Percentiles rank a stretch among this genome's conserved stretches.
Evolutionary conservation across 2,329 filamentous ascomycete genomes (phyloP).

Genomic region (Stachybotrys chartarum): DNA sequence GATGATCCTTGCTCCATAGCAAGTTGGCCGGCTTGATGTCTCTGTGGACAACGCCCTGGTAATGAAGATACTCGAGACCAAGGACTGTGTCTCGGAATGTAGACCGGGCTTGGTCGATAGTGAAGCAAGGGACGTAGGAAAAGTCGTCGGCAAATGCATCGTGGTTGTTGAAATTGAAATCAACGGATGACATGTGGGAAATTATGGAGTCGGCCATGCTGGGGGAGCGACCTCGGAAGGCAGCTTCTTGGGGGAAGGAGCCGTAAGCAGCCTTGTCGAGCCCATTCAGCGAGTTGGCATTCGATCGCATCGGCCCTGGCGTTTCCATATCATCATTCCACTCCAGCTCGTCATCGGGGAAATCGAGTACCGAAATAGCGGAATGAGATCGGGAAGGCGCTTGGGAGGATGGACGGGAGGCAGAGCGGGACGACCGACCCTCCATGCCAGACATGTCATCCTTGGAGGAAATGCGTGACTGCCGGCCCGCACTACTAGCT

Average conservation of each 20-base stretch:
- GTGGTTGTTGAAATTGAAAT: conserved; percentile 49
- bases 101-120: conserved; percentile 70
- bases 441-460: conserved; percentile 31
- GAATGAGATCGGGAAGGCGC: conserved; percentile 43
- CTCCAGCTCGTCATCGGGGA: conserved; percentile 19
- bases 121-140: conserved; percentile 89
- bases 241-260: conserved; percentile 54
- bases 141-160: conserved; percentile 77
- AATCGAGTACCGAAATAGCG: conserved; percentile 27
- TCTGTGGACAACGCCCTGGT: conserved; percentile 75
- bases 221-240: conserved; percentile 60
- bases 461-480: conserved; percentile 34
- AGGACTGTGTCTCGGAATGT: conserved; percentile 90
- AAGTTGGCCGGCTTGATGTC: conserved; percentile 89
- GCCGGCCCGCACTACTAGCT: conserved; percentile 28
- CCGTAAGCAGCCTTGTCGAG: conserved; percentile 76
- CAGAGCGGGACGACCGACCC: conserved; percentile 27
- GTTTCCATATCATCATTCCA: conserved; percentile 49
- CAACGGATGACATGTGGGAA: conserved; percentile 60
- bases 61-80: conserved; percentile 88
- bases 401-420: conserved; percentile 35
- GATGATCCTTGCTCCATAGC: conserved; percentile 74
- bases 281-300: conserved; percentile 45
- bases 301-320: conserved; percentile 44
- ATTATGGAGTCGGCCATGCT: conserved; percentile 75